Base-by-base conservation (phyloP, 768 basidiomycete species). In the Pleurotus cornucopiae region DNA sequence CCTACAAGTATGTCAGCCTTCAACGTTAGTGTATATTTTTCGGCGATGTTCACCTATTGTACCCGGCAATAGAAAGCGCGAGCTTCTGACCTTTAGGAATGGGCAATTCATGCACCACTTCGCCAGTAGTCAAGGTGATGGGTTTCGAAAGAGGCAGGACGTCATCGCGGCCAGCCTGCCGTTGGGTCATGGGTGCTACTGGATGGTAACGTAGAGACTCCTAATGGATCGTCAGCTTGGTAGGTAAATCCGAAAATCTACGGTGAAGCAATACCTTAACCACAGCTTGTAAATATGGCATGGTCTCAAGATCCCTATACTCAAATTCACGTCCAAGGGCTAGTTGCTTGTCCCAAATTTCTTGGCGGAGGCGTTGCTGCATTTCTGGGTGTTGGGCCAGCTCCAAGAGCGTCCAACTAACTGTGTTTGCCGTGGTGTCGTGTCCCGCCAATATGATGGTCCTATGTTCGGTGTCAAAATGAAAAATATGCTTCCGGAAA, bases 101-200 rank as follows among this genome's bases (percentile, higher is more conserved):
- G 4, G 65, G 60, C 9, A 82, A 46, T 51, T 76, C 71, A 12
- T 57, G 56, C 6, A 76, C 59, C 3, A 65, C 46, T 25, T 69
- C 61, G 2, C 78, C 79, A 0, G 70, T 65, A 12, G 66, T 59
- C 7, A 72, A 73, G 41, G 57, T 66, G 46, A 80, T 67, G 3
- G 80, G 77, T 34, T 64, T 67, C 4, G 74, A 70, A 18, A 83
- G 70, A 0, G 83, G 78, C 5, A 85, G 64, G 16, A 68, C 47
- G 43, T 57, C 56, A 26, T 57, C 46, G n/a, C 46, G 39, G 13
- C 39, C 6, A 12, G 49, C 49, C 16, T 60, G 34, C 21, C 56
- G 43, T 38, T 60, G 61, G 45, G 60, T 62, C 49, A 58, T 59
- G 48, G 59, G 62, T 16, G 62, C 57, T 3, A 63, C 64, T 13